These are phyloP conservation scores for Chiua virens DNA, from an alignment of 768 basidiomycete species.

Conservation along the genomic window DNA sequence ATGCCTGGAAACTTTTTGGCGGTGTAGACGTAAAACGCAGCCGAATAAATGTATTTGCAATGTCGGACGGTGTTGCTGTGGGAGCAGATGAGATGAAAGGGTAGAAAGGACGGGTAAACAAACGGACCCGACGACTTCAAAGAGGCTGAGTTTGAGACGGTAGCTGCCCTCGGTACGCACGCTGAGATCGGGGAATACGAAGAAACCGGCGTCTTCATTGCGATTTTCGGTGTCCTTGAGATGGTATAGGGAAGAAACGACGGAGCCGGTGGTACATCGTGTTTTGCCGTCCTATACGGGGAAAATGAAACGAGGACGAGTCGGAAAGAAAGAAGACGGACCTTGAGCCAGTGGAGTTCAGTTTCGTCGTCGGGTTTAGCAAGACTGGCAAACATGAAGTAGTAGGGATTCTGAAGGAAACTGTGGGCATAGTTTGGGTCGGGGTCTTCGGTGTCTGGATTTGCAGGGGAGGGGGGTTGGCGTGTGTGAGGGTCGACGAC, in stretches of 20 bases:
- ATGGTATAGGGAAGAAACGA: slow-evolving; percentile 89
- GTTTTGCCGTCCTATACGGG: slow-evolving; percentile 83
- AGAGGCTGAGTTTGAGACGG: slow-evolving; percentile 66
- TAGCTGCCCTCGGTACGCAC: slow-evolving; percentile 93
- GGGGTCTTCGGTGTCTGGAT: slow-evolving; percentile 33
- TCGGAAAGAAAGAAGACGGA: slow-evolving; percentile 22
- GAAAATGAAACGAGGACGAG: neutral
- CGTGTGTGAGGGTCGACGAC: slow-evolving; percentile 66
- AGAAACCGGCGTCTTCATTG: slow-evolving; percentile 81
- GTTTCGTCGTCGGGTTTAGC: slow-evolving; percentile 88
- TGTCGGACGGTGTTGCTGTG: slow-evolving; percentile 80
- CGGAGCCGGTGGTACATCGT: slow-evolving; percentile 86
- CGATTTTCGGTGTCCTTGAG: slow-evolving; percentile 72
- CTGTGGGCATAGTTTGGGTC: slow-evolving; percentile 49
- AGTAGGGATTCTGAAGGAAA: slow-evolving; percentile 89
- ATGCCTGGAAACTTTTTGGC: slow-evolving; percentile 97
- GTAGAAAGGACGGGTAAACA: neutral
- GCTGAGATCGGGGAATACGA: slow-evolving; percentile 93
- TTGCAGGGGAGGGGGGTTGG: slow-evolving; percentile 27
- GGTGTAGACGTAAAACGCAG: slow-evolving; percentile 91
- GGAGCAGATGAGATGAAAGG: slow-evolving; percentile 2
- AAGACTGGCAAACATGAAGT: slow-evolving; percentile 92
- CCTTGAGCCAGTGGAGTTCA: slow-evolving; percentile 86
- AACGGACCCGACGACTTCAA: slow-evolving; percentile 89
- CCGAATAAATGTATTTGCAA: slow-evolving; percentile 87